These are phyloP conservation scores for Takakia lepidozioides DNA, from an alignment of 225 moss, liverwort and hornwort genomes.

Conservation along the genomic window DNA sequence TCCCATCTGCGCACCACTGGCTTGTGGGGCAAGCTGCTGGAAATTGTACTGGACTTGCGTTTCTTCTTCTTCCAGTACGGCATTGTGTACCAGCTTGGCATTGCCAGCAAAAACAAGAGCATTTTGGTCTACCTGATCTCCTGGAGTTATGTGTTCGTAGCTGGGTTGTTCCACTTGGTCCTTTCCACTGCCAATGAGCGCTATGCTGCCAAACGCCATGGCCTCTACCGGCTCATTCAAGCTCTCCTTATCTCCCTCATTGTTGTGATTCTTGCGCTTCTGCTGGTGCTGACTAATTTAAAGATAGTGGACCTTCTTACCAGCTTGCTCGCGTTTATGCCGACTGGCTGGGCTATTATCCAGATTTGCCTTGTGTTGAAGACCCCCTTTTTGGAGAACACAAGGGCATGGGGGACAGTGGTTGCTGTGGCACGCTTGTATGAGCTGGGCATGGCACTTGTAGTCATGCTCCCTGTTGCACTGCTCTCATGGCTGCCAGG, in stretches of 20 bases:
- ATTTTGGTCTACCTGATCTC: constrained; percentile 81
- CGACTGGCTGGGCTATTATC: constrained; percentile 87
- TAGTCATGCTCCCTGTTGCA: constrained; percentile 75
- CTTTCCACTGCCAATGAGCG: constrained; percentile 43
- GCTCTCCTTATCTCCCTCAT: constrained; percentile 39
- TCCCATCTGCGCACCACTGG: constrained; percentile 70
- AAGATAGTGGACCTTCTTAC: constrained; percentile 64
- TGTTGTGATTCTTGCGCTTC: constrained; percentile 26
- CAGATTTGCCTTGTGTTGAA: constrained; percentile 65
- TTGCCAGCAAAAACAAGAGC: constrained; percentile 68
- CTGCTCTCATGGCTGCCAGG: constrained; percentile 95
- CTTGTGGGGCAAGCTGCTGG: constrained; percentile 77
- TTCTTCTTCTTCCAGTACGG: constrained; percentile 99
- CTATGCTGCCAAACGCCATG: constrained; percentile 60
- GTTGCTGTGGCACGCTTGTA: constrained; percentile 84
- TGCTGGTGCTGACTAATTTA: constrained; percentile 63
- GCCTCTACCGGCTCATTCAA: constrained; percentile 76
- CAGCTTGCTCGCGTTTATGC: constrained; percentile 80
- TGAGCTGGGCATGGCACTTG: constrained; percentile 71
- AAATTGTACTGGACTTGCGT: constrained; percentile 74
- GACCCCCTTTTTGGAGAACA: constrained; percentile 50
- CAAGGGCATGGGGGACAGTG: constrained; percentile 56
- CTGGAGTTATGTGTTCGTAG: constrained; percentile 82
- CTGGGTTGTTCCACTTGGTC: constrained; percentile 54
- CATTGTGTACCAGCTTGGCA: constrained; percentile 79